These are phyloP conservation scores for Solanum bulbocastanum DNA, from an alignment of 257 asterid species.

Conservation along the genomic window DNA sequence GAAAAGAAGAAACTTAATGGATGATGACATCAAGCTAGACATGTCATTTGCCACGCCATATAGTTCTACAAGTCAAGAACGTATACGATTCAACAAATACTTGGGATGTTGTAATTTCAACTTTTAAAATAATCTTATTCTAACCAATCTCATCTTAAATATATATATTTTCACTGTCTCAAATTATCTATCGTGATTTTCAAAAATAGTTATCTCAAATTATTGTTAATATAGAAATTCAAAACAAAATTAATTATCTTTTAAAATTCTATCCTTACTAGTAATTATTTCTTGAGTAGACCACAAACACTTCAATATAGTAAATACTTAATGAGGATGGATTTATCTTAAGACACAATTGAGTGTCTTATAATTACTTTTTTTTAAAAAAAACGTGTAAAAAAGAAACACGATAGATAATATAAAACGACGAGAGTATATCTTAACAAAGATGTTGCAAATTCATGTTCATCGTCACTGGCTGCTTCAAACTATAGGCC, in stretches of 20 bases:
- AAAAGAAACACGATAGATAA: too few species aligned
- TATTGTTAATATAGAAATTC: too few species aligned
- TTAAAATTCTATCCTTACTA: background rate
- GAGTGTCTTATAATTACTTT: too few species aligned
- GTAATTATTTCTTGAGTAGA: too few species aligned
- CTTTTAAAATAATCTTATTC: background rate
- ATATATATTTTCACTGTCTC: background rate
- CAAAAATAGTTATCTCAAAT: too few species aligned
- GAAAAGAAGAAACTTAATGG: background rate
- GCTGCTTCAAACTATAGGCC: background rate
- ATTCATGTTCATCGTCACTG: background rate
- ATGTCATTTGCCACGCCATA: background rate
- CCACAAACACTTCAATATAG: too few species aligned
- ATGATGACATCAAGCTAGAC: background rate
- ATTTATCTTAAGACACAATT: too few species aligned
- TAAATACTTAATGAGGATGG: background rate
- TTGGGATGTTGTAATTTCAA: background rate
- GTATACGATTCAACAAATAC: background rate
- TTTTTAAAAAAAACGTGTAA: accelerated
- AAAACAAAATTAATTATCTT: too few species aligned
- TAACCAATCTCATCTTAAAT: background rate
- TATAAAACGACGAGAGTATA: accelerated
- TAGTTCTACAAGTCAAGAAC: background rate
- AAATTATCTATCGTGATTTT: too few species aligned
- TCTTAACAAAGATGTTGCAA: background rate